These are phyloP conservation scores for Starmera pachycereana DNA, from an alignment of 805 yeast species.

Conservation along the genomic window DNA sequence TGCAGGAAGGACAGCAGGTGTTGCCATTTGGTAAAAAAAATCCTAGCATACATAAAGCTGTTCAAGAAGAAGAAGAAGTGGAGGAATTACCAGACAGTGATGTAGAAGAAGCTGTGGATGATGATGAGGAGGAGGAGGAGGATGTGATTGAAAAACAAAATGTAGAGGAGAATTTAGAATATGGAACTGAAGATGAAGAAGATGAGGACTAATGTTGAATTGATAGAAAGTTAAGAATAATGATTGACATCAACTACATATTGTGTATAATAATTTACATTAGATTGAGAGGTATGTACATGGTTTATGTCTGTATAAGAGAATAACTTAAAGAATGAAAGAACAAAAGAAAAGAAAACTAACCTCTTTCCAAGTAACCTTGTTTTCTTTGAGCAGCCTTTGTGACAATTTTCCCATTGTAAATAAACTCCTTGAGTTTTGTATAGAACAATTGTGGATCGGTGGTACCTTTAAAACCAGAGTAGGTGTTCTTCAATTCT, in stretches of 20 bases:
- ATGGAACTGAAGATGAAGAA: slow-evolving; percentile 5
- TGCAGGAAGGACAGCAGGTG: slow-evolving; percentile 33
- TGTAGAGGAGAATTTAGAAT: slow-evolving; percentile 3
- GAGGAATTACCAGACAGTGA: slow-evolving; percentile 4
- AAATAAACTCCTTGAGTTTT: slow-evolving; percentile 67
- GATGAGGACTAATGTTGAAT: slow-evolving; percentile 2
- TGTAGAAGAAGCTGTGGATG: slow-evolving; percentile 7
- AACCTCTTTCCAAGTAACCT: slow-evolving; percentile 23
- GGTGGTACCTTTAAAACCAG: slow-evolving; percentile 67
- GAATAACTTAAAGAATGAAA: too few relatives aligned
- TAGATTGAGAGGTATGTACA: slow-evolving; percentile 6
- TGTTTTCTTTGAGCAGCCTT: slow-evolving; percentile 16
- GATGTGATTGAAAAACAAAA: slow-evolving; percentile 12
- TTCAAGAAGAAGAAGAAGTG: slow-evolving; percentile 1
- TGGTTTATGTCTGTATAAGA: background rate
- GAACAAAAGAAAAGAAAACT: background rate
- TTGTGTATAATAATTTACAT: background rate
- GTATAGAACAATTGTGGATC: slow-evolving; percentile 67
- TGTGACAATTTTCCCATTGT: slow-evolving; percentile 49
- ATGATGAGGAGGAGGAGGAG: slow-evolving; percentile 16
- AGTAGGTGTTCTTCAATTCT: slow-evolving; percentile 52
- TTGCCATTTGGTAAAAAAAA: slow-evolving; percentile 19
- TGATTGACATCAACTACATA: too few relatives aligned
- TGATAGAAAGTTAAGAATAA: too few relatives aligned
- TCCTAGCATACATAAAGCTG: background rate